phyloP scores from a whole-genome alignment of 371 early-diverging fungal genomes.

The Saksenaea vasiformis region DNA sequence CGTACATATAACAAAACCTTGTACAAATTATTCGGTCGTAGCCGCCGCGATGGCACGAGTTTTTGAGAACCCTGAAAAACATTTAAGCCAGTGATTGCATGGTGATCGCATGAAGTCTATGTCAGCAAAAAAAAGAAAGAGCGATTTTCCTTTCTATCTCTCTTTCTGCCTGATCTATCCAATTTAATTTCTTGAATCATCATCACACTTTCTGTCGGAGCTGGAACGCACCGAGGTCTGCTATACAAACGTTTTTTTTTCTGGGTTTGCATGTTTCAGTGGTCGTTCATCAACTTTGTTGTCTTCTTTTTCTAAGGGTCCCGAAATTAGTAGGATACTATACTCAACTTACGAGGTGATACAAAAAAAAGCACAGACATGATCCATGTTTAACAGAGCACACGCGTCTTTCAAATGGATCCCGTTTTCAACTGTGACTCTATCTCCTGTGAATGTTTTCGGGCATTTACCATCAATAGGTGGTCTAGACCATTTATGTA shows the following conservation, averaged over 20 bases:
- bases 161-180: background rate
- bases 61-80: slow-evolving; percentile 7
- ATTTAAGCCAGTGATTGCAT: background rate
- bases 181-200: background rate
- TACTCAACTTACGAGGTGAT: background rate
- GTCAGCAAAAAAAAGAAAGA: background rate
- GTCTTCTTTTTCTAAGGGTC: background rate
- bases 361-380: slow-evolving; percentile 3
- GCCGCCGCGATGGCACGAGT: slow-evolving; percentile 3
- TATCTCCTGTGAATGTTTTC: background rate
- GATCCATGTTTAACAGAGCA: background rate
- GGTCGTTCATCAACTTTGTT: background rate
- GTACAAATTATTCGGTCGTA: background rate
- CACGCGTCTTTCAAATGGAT: background rate
- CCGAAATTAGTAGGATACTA: background rate
- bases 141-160: background rate
- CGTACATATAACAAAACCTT: background rate
- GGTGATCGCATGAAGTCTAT: background rate
- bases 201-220: background rate
- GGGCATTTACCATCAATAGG: background rate
- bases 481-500: slow-evolving; percentile 2
- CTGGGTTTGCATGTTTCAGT: background rate
- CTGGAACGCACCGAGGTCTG: background rate
- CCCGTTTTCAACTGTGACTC: background rate
- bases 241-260: background rate